Evolutionary conservation across 108 stramenopile species (phyloP), one percentile per base, ranked within the genome.

Genomic region (Nitzschia sp.): DNA sequence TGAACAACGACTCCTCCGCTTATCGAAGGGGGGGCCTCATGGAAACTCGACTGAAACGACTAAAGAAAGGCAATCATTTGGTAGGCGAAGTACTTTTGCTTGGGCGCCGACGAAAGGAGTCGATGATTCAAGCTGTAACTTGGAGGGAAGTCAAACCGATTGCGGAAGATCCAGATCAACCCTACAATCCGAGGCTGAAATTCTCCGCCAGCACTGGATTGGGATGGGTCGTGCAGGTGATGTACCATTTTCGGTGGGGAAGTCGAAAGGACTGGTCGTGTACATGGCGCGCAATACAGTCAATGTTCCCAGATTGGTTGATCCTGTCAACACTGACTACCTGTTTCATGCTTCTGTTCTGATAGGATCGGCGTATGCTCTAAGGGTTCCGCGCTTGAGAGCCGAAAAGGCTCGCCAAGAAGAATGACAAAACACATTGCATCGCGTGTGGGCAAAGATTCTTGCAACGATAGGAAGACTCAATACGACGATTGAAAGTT

Each of bases 221-320:
- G 21, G 49, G 54, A 5, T 24, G n/a, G 27, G n/a, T n/a, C n/a
- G n/a, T n/a, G 75, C 75, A 19, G 47, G 60, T 15, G 68, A 67
- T 0, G 33, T 69, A 13, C 38, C 61, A 0, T 79, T 59, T 45
- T n/a, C 63, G 11, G 49, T 63, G 3, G 68, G 66, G n/a, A 72
- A 58, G 15, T 66, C 25, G 33, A 56, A 61, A 48, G 83, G 83
- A 3, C 65, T 84, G 36, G 80, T 81, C 0, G 54, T 84, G 15
- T 84, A 74, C 67, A 66, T 59, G n/a, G 68, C 51, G n/a, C 42
- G 58, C 27, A 49, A 31, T n/a, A 64, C 54, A 33, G 70, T 56
- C 35, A 46, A 56, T 30, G 8, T 6, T 5, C 46, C 59, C 17
- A 57, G 54, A 33, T 45, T 84, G 45, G 51, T 45, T 11, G 27